Evolutionary conservation across 495 filamentous ascomycete species (phyloP), one percentile per base, ranked within the genome.

Genomic region (Podospora comata): DNA sequence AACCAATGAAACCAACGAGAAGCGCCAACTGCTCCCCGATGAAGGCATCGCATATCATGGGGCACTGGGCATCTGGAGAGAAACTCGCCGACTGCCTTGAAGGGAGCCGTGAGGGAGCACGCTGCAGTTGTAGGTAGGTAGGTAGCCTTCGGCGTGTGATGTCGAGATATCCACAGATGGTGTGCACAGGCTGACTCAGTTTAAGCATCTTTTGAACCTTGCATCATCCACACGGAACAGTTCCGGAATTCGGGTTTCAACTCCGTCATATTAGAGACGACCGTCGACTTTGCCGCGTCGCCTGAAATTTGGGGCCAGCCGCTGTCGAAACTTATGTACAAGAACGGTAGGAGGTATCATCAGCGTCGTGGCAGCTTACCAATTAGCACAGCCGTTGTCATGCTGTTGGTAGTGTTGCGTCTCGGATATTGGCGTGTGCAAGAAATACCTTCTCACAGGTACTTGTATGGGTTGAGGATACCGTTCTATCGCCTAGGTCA

Each of bases 391-490:
- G 59, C 60, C 30, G 26, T 27, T 4, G 23, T 60, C 32, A 39
- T 23, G 54, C 54, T 28, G 27, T 60, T 66, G 54, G 56, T 18
- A 39, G 30, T n/a, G 39, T 48, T 48, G 39, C 39, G 39, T 48
- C 39, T 48, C 39, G 39, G 39, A 48, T 48, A 48, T 20, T 48
- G 54, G 55, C 20, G 20, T 20, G 39, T 16, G 3, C 26, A 59
- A 57, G 9, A 27, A 23, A 23, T n/a, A 23, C 11, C n/a, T 26
- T 15, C 16, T 64, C 67, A 81, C 64, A 93, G 87, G 72, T 92
- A 92, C 76, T 95, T 94, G 81, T 95, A 95, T 3, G 92, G 92
- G 76, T 95, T 95, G 88, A 95, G 88, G 74, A 95, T 95, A 5
- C 90, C 90, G 58, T 92, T 92, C 88, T 92, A 58, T 58, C n/a